Evolutionary conservation across 306 rosid genomes (phyloP), one percentile per base, ranked within the genome.

Genomic region (Macrotyloma uniflorum): DNA sequence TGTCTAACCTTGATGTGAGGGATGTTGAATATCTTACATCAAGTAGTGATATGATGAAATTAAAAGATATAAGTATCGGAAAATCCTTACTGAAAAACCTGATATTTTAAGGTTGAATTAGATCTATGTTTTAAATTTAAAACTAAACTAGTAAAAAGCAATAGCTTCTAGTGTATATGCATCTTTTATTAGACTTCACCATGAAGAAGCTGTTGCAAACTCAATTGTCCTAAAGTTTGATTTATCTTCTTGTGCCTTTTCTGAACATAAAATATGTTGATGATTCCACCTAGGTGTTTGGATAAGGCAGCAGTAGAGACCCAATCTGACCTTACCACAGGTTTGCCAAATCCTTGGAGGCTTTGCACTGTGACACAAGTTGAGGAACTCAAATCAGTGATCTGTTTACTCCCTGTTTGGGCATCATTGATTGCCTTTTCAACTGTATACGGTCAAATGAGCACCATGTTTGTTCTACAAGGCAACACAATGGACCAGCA

Each of bases 311-410:
- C 91, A 1, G 87, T 93, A 74, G 85, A 80, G 85, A 82, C 80
- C 0, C 65, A 83, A 63, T 68, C 70, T 2, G 88, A 91, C 64
- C 36, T 42, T 16, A 23, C 7, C 16, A 83, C 83, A 82, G 86
- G 28, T 8, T 13, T 6, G 12, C 67, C 81, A 45, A 87, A 71
- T 42, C 88, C 96, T 5, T 94, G 98, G 97, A 90, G 80, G 43
- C 88, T 91, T 30, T 91, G 94, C 85, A 88, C 97, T 5, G 90
- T 93, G n/a, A 93, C 93, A 53, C 91, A 93, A 87, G 96, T 93
- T 0, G 90, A 93, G 76, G 98, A 93, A 80, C 89, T 93, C 43
- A 93, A 93, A 70, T 79, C 91, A n/a, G 40, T 93, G 18, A 72
- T 91, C 54, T 64, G 77, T 19, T 45, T 91, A 74, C 90, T 91